Base-by-base conservation (phyloP, 2,329 filamentous ascomycete genomes). In the Fusarium sp. region DNA sequence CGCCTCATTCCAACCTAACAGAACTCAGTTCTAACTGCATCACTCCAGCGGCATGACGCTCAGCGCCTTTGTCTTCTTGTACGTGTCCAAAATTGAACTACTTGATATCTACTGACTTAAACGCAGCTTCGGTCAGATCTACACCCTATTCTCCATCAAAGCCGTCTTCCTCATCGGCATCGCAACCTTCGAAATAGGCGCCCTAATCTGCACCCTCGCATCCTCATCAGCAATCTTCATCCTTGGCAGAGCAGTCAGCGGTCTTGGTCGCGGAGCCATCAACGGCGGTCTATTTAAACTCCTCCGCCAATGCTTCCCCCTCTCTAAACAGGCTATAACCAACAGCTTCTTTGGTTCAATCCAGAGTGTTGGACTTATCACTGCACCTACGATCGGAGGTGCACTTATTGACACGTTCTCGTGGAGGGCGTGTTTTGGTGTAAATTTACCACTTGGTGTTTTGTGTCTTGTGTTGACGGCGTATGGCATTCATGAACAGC, bases 181-280 rank as follows among this genome's bases (percentile, higher is more conserved):
- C 13, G 63, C 66, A 7, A 54, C 77, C 8, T 79, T 79, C 29
- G 76, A 77, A 14, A 46, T 69, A 4, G 79, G 79, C 1, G 75
- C 75, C 17, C 54, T 80, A 9, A 65, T 80, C 11, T 80, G 77
- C 25, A 80, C 76, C 0, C 57, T 76, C 1, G 79, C 78, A 3
- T 75, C 78, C 0, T 76, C 64, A 3, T 80, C 79, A 0, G 70
- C 75, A 2, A 60, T 73, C 20, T 76, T 81, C 25, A 78, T 81
- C 25, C 63, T 79, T 17, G 79, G 79, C 2, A 76, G 79, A 1
- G 78, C 78, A 4, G 59, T 80, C 6, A 76, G 74, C 9, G 79
- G 79, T 14, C 58, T 80, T 9, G 79, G 79, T 1, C 67, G 71
- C 2, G 71, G 71, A 1, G 71, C 67, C 6, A 60, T 73, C 7